Percentiles rank a stretch among this genome's conserved stretches.
Conservation (phyloP, 805 yeast species). For the Tetrapisispora arboricola region DNA sequence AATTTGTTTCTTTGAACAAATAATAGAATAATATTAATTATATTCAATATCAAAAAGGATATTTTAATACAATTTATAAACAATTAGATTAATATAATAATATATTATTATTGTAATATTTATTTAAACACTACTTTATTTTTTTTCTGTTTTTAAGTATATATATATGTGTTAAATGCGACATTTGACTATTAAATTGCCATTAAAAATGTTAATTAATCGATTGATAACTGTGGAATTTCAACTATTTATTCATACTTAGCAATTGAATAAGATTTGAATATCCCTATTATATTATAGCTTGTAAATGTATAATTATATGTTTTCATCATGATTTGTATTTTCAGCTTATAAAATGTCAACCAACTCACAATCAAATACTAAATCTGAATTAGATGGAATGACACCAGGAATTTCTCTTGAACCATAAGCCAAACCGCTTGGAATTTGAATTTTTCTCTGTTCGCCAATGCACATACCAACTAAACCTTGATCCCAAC, state of each 20-base stretch:
- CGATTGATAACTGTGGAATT: too few species aligned
- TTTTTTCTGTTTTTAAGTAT: background rate
- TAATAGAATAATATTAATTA: background rate
- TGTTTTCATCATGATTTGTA: background rate
- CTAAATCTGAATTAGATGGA: constrained; percentile 67
- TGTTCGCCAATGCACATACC: constrained; percentile 87
- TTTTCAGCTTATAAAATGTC: background rate
- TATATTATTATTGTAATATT: constrained; percentile 2
- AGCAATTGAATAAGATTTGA: too few species aligned
- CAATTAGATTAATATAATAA: constrained; percentile 3
- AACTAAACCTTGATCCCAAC: constrained; percentile 83
- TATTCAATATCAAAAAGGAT: background rate
- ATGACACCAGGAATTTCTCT: constrained; percentile 67
- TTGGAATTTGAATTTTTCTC: constrained; percentile 70
- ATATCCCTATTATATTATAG: too few species aligned
- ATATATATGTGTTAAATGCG: background rate
- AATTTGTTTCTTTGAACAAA: too few species aligned
- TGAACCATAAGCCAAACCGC: constrained; percentile 67
- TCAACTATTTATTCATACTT: too few species aligned
- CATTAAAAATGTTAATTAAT: too few species aligned
- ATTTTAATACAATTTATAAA: constrained; percentile 1
- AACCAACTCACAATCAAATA: constrained; percentile 26
- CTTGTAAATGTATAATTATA: too few species aligned
- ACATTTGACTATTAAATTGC: too few species aligned
- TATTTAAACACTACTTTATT: background rate